These are phyloP conservation scores for Pseudogymnoascus sp. DNA, from an alignment of 2,329 filamentous ascomycete genomes.

Conservation along the genomic window DNA sequence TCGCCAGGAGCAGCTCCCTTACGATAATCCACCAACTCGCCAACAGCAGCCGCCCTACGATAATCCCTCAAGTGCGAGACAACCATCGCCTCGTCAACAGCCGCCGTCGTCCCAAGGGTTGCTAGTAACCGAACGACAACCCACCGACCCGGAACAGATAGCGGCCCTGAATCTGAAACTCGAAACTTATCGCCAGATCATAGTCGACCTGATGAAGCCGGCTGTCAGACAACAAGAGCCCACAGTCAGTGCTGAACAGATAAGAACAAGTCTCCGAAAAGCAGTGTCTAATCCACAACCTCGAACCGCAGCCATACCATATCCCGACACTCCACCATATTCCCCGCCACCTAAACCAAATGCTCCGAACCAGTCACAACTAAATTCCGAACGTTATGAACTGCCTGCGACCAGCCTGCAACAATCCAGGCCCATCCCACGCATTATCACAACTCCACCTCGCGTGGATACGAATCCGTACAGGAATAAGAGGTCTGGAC, in stretches of 20 bases:
- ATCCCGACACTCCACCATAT: neutral
- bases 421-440: neutral
- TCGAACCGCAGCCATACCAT: neutral
- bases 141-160: neutral
- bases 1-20: neutral
- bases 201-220: neutral
- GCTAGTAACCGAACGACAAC: neutral
- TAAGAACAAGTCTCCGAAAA: neutral
- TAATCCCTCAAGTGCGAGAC: neutral
- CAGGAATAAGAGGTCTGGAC: neutral
- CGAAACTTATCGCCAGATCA: conserved; percentile 1
- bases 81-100: neutral
- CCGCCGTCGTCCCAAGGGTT: neutral
- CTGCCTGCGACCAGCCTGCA: neutral
- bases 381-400: neutral
- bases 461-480: neutral
- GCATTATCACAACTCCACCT: neutral
- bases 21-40: neutral
- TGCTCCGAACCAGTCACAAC: neutral
- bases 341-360: neutral
- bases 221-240: neutral
- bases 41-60: neutral
- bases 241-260: neutral
- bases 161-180: neutral
- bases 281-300: neutral